phyloP scores from a whole-genome alignment of 352 stramenopile species.

The Aphanomyces invadans region DNA sequence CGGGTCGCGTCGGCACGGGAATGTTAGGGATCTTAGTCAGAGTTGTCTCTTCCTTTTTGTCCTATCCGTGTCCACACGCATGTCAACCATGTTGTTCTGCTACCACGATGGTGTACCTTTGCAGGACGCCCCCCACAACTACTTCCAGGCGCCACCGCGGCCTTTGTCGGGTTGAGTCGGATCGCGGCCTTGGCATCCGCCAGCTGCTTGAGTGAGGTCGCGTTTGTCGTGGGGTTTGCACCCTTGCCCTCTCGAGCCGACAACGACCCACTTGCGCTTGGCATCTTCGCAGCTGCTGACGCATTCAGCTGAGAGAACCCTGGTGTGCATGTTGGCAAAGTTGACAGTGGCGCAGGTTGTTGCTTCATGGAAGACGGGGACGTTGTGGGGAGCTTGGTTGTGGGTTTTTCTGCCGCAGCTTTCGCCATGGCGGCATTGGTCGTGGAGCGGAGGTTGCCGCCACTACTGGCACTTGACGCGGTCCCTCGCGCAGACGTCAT shows the following conservation, averaged over 20 bases:
- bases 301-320: neutral
- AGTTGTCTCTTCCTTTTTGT: slow-evolving; percentile 22
- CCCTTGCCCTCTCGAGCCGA: slow-evolving; percentile 12
- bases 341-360: neutral
- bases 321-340: slow-evolving; percentile 9
- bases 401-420: neutral
- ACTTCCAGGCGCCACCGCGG: neutral
- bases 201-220: slow-evolving; percentile 21
- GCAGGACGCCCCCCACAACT: neutral
- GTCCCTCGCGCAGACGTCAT: neutral
- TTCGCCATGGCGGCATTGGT: neutral
- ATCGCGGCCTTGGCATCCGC: slow-evolving; percentile 10
- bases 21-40: slow-evolving; percentile 25
- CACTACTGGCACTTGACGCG: neutral
- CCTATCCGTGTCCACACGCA: neutral
- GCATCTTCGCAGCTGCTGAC: neutral
- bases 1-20: slow-evolving; percentile 21
- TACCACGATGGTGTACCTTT: no score
- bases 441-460: neutral
- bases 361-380: neutral
- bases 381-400: slow-evolving; percentile 13
- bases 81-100: no score
- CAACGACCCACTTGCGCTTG: neutral
- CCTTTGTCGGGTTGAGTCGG: neutral
- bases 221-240: neutral